A percentile compares a stretch with the other conserved stretches of the same genome.
These are phyloP conservation scores for Prunus yedoensis DNA, from an alignment of 331 rosid genomes.

Conservation along the genomic window DNA sequence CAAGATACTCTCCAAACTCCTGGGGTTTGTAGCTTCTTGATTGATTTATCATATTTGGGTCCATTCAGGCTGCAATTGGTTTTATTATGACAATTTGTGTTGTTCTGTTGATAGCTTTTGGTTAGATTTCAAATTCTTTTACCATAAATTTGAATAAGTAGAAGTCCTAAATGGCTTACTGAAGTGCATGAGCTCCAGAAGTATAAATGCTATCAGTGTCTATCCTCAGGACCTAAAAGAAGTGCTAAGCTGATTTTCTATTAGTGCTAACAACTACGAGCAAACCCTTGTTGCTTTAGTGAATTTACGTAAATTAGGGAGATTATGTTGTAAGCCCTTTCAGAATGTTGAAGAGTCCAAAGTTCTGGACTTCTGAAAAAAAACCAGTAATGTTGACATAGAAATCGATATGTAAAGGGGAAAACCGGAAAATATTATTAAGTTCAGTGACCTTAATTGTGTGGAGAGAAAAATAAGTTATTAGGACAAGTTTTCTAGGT, in stretches of 20 bases:
- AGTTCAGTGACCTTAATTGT: not conserved
- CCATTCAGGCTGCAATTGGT: not conserved
- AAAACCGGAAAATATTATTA: not conserved
- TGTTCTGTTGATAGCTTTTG: not conserved
- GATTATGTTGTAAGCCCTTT: not conserved
- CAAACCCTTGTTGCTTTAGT: not conserved
- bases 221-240: conserved; percentile 2
- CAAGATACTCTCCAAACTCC: conserved; percentile 61
- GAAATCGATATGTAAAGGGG: not conserved
- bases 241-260: not conserved
- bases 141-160: not conserved
- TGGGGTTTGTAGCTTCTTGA: conserved; percentile 49
- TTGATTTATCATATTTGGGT: conserved; percentile 1
- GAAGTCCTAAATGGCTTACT: not conserved
- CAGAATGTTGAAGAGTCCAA: not conserved
- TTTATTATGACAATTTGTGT: not conserved
- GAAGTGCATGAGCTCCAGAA: not conserved
- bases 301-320: not conserved
- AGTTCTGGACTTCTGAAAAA: not conserved
- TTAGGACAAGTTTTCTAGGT: not conserved
- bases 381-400: not conserved
- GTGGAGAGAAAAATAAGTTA: not conserved
- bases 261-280: not conserved
- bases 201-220: not conserved
- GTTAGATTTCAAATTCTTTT: conserved; percentile 6